Evolutionary conservation across 1,284 basidiomycete genomes (phyloP).

Genomic region (Fomitopsis schrenkii): DNA sequence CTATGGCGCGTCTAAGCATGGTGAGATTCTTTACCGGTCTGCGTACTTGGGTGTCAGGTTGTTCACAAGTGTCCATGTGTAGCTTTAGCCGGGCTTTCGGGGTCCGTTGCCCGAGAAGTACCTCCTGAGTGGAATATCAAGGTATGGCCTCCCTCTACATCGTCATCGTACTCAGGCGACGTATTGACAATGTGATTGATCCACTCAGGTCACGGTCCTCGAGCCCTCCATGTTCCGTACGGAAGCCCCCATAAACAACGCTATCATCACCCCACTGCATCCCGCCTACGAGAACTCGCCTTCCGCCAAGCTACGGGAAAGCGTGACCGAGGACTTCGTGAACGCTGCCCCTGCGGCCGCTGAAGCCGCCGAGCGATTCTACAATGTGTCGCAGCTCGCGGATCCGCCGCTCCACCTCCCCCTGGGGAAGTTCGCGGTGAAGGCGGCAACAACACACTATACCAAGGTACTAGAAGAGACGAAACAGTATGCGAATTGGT

Average conservation of each 20-base stretch:
- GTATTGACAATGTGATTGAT: background rate
- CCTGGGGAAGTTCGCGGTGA: constrained; percentile 5
- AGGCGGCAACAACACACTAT: background rate
- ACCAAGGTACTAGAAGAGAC: background rate
- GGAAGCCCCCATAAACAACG: background rate
- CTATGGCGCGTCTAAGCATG: constrained; percentile 25
- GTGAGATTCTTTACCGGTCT: constrained; percentile 7
- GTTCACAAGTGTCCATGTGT: background rate
- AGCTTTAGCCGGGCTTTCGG: constrained; percentile 28
- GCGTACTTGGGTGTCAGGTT: no score
- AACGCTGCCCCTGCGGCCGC: background rate
- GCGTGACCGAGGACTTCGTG: background rate
- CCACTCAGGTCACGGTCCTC: background rate
- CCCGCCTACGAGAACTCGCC: constrained; percentile 1
- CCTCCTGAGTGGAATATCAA: constrained; percentile 39
- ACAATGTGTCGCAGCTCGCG: background rate
- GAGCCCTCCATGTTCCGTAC: background rate
- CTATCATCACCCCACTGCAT: background rate
- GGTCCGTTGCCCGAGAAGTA: constrained; percentile 29
- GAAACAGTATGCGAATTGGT: background rate
- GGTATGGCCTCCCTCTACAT: constrained; percentile 11
- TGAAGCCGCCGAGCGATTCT: constrained; percentile 3
- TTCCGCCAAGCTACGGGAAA: background rate
- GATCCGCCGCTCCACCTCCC: constrained; percentile 10
- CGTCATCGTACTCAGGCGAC: no score